Conservation (phyloP, 75 land plant species). For the Isoetes taiwanensis region DNA sequence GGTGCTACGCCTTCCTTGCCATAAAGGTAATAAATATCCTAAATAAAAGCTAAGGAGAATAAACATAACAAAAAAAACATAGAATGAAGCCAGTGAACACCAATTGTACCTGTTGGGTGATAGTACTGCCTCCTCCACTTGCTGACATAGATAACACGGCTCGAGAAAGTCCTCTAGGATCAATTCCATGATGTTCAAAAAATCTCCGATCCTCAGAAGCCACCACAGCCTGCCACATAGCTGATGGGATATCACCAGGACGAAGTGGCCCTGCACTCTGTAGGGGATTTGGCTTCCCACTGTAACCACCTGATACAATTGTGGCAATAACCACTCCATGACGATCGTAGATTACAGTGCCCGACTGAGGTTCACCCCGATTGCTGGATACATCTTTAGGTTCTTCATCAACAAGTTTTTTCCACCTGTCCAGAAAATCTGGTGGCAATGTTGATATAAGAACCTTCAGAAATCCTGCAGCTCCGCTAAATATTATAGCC, state of each 20-base stretch:
- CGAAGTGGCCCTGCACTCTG: background rate
- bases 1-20: background rate
- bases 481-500: conserved; percentile 25
- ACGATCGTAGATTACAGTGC: conserved; percentile 28
- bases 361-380: conserved; percentile 12
- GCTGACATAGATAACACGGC: conserved; percentile 32
- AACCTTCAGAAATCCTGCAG: conserved; percentile 10
- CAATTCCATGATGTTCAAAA: conserved; percentile 46
- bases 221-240: conserved; percentile 47
- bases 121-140: conserved; percentile 60
- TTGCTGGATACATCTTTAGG: conserved; percentile 4
- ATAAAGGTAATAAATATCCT: background rate
- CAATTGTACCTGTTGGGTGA: conserved; percentile 55
- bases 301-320: conserved; percentile 23
- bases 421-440: conserved; percentile 30
- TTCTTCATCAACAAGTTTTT: conserved; percentile 19
- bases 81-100: background rate
- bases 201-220: conserved; percentile 58
- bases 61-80: background rate
- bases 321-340: conserved; percentile 36
- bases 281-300: background rate
- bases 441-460: conserved; percentile 31
- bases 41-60: background rate
- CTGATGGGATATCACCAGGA: conserved; percentile 31
- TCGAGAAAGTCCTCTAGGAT: conserved; percentile 36